Percentiles rank a stretch among this genome's conserved stretches.
phyloP scores from a whole-genome alignment of 371 early-diverging fungal species.

The Dichotomocladium elegans region DNA sequence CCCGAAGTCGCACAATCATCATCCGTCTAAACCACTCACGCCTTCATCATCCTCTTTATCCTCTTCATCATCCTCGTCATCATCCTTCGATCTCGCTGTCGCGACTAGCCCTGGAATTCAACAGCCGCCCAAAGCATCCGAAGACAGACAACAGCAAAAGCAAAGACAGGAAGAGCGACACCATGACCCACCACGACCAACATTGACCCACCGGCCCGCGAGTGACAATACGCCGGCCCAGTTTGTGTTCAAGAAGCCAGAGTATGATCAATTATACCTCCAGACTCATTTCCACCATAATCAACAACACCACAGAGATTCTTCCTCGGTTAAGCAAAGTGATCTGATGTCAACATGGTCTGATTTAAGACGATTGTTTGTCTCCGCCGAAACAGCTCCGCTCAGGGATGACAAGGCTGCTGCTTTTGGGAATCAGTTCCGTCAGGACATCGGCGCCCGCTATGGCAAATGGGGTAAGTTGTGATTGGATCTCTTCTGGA shows the following conservation, averaged over 20 bases:
- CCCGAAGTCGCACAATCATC: too few relatives aligned
- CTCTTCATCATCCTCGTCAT: slow-evolving; percentile 11
- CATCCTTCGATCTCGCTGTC: slow-evolving; percentile 1
- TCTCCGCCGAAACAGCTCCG: slow-evolving; percentile 16
- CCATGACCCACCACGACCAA: slow-evolving; percentile 9
- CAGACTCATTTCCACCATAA: slow-evolving; percentile 36
- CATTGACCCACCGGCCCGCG: slow-evolving; percentile 13
- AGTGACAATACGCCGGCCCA: slow-evolving; percentile 28
- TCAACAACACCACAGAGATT: neutral
- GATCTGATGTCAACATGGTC: slow-evolving; percentile 20
- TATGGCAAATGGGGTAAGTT: slow-evolving; percentile 31
- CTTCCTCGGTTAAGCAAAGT: neutral
- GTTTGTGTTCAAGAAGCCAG: slow-evolving; percentile 38
- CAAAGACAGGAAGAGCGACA: neutral
- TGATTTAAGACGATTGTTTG: slow-evolving; percentile 23
- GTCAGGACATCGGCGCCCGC: slow-evolving; percentile 20
- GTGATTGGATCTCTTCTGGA: neutral
- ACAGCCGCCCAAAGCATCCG: neutral
- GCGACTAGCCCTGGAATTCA: slow-evolving; percentile 3
- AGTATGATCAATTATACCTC: slow-evolving; percentile 33
- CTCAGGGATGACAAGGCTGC: neutral
- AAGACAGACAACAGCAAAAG: neutral
- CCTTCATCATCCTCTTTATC: slow-evolving; percentile 15
- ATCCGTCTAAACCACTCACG: slow-evolving; percentile 26
- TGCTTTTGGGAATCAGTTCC: slow-evolving; percentile 27